Conservation (phyloP, 202 grass and related monocot species). For the Alloteropsis angusta region DNA sequence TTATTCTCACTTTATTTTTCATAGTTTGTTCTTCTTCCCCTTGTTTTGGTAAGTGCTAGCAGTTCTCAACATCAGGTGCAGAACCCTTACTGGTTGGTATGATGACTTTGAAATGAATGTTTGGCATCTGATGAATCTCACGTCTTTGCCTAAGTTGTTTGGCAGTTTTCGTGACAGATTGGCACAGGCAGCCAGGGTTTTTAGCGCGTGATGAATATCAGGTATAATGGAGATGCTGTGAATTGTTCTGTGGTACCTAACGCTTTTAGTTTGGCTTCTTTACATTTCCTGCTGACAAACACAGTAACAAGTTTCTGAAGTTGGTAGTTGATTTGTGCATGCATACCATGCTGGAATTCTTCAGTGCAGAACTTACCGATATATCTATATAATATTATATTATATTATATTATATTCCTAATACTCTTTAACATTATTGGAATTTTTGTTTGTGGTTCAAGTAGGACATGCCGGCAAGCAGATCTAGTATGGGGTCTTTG, state of each 20-base stretch:
- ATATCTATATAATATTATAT: not conserved
- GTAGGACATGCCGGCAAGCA: conserved; percentile 25
- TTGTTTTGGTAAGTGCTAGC: conserved; percentile 22
- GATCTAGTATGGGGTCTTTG: conserved; percentile 32
- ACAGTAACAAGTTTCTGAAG: conserved; percentile 5
- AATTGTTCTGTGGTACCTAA: conserved; percentile 11
- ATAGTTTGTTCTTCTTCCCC: not conserved
- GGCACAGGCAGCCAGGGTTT: conserved; percentile 23
- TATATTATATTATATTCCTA: conserved; percentile 22
- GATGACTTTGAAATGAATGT: conserved; percentile 23
- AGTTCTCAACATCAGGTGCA: not conserved
- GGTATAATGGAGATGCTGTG: conserved; percentile 32
- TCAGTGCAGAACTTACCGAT: not conserved
- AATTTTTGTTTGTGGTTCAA: conserved; percentile 34
- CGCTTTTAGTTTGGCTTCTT: conserved; percentile 6
- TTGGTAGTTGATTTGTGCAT: conserved; percentile 20
- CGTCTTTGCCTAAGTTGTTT: conserved; percentile 44
- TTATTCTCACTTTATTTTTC: conserved; percentile 30
- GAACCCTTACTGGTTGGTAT: conserved; percentile 10
- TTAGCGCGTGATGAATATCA: conserved; percentile 31
- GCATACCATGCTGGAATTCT: not conserved
- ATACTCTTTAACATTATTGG: conserved; percentile 14
- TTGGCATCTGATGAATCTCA: conserved; percentile 34
- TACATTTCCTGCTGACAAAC: conserved; percentile 28
- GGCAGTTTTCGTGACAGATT: conserved; percentile 39